Evolutionary conservation across 164 flowering plant genomes (phyloP).

Genomic region (Vitis labrusca): DNA sequence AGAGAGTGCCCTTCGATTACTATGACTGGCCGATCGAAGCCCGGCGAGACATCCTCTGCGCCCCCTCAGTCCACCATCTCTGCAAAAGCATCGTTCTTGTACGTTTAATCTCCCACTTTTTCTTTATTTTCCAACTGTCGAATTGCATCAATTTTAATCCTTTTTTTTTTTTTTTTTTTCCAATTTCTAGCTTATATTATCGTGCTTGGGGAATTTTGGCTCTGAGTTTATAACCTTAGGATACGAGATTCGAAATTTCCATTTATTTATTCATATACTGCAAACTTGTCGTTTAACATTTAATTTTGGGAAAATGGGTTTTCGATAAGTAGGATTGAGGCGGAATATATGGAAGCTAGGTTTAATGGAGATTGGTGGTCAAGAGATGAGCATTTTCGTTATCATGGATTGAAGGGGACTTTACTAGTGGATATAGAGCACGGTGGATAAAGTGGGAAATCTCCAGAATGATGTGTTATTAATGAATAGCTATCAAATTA

Average conservation of each 20-base stretch:
- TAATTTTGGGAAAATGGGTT: background rate
- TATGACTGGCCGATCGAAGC: conserved; percentile 75
- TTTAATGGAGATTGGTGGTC: background rate
- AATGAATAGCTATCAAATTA: no score
- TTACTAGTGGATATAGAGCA: background rate
- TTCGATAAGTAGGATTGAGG: background rate
- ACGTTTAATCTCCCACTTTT: background rate
- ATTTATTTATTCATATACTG: background rate
- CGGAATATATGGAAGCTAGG: background rate
- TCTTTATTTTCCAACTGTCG: background rate
- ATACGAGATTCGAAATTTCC: background rate
- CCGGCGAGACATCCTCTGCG: conserved; percentile 69
- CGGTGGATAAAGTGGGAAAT: background rate
- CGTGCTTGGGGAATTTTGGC: background rate
- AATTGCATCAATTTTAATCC: background rate
- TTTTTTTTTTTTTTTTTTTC: background rate
- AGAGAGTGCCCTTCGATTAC: conserved; percentile 68
- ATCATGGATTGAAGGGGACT: background rate
- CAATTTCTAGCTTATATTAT: background rate
- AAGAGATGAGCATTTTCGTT: background rate
- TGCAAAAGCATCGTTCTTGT: conserved; percentile 98
- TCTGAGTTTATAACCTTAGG: background rate
- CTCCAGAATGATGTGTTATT: no score
- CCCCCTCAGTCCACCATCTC: conserved; percentile 78
- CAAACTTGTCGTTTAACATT: background rate